Evolutionary conservation across 352 stramenopile species (phyloP), one percentile per base, ranked within the genome.

Genomic region (Globisporangium splendens): DNA sequence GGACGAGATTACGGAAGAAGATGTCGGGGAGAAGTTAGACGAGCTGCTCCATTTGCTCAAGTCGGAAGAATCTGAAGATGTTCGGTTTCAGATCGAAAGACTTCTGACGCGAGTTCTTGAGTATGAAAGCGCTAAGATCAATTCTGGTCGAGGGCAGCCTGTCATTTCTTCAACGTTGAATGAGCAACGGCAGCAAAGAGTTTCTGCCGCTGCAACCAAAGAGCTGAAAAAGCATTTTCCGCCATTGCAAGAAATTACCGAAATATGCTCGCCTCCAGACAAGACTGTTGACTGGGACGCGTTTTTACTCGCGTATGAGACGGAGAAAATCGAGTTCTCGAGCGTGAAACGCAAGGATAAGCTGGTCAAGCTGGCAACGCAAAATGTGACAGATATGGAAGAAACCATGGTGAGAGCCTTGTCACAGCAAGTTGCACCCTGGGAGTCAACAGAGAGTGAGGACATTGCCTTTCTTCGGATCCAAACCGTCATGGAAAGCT

Each of bases 201-300:
- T 87, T 21, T 90, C 80, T n/a, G 66, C 70, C 42, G 63, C 70
- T 20, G 79, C 77, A 0, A 89, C 79, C 1, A 86, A 76, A 50
- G 80, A 88, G 50, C 54, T 83, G 54, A 82, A 74, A 22, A 72
- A 74, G 15, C 69, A 74, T 4, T 54, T 88, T 1, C 75, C 74
- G 13, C 60, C 60, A 10, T 65, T 61, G 50, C 28, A 50, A 0
- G 62, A 75, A 28, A 60, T 75, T 24, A 56, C 70, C 7, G 61
- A 56, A 18, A 33, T 70, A 20, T 71, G 65, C 41, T 22, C 38
- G 14, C 42, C 38, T 18, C 50, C 47, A 17, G 57, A 50, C 31
- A 38, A n/a, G 18, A n/a, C 18, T 31, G 21, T 35, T 11, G 70
- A 76, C 17, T 80, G 63, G 59, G 68, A 68, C 48, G 75, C 69